phyloP scores from a whole-genome alignment of 2,329 filamentous ascomycete genomes.

The Penicillium occitanis region DNA sequence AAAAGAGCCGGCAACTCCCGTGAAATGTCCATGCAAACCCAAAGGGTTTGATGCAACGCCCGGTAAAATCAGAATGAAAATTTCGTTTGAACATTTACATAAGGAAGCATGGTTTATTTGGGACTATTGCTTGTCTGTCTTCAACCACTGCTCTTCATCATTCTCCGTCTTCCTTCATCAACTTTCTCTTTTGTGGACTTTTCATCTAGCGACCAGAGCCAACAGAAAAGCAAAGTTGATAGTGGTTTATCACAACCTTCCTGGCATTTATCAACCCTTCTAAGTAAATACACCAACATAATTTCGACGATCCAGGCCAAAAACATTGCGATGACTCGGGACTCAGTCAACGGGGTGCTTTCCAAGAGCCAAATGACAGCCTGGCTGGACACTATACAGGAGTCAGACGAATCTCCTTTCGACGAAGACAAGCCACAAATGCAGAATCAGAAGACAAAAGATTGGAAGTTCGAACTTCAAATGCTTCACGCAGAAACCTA shows the following conservation, averaged over 20 bases:
- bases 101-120: neutral
- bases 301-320: neutral
- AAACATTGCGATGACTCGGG: neutral
- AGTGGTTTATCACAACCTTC: neutral
- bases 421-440: neutral
- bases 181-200: neutral
- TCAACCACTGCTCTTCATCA: neutral
- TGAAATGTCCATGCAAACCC: neutral
- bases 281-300: neutral
- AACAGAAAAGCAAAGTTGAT: neutral
- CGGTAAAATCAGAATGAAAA: neutral
- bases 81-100: neutral
- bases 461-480: neutral
- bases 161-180: neutral
- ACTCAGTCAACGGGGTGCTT: neutral
- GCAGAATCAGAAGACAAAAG: neutral
- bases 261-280: neutral
- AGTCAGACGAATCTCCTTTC: neutral
- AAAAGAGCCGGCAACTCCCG: neutral
- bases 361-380: neutral
- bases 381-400: neutral
- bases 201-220: neutral
- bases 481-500: neutral
- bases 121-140: neutral
- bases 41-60: neutral